Base-by-base conservation (phyloP, 176 grass and related monocot genomes). In the Carex cristatella region DNA sequence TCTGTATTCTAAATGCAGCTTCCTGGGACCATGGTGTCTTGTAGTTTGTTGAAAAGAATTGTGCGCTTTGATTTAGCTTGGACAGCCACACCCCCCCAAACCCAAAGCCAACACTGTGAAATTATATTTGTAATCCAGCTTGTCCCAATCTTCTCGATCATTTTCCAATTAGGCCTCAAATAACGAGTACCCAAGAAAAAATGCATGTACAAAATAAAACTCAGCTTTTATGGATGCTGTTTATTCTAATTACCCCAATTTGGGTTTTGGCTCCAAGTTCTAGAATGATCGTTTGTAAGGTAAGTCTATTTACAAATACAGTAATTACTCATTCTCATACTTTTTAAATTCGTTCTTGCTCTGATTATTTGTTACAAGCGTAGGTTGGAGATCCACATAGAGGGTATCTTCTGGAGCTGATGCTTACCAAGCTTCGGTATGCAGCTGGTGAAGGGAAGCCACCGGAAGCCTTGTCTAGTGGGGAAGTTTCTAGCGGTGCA, bases 341-440 rank as follows among this genome's bases (percentile, higher is more conserved):
- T 67, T 82, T n/a, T 28, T 61, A 83, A 35, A 15, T 81, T 32
- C 78, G 73, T 48, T 66, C 80, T 79, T 82, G 84, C 48, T 90
- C 61, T 87, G 77, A 81, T 85, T 8, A 65, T 86, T 38, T 23
- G 51, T 88, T 35, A 37, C 58, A 56, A 57, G 69, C 67, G 64
- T 87, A 98, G 95, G 95, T 98, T 87, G 95, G 92, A 66, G 95
- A 98, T 48, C 92, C 89, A 23, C 95, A 98, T 70, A 91, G 93
- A 89, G 95, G 95, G 14, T 98, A 98, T 67, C 89, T 98, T 75
- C 82, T 98, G 62, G 95, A 98, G 86, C 81, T 98, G 83, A 87
- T 98, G 88, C 83, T 98, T 82, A 98, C 95, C 59, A 98, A 98
- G 80, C 95, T 98, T 80, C 88, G 89, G 46, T 98, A 98, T 90